Evolutionary conservation across 768 basidiomycete species (phyloP).

Genomic region (Rubroboletus pulcherrimus): DNA sequence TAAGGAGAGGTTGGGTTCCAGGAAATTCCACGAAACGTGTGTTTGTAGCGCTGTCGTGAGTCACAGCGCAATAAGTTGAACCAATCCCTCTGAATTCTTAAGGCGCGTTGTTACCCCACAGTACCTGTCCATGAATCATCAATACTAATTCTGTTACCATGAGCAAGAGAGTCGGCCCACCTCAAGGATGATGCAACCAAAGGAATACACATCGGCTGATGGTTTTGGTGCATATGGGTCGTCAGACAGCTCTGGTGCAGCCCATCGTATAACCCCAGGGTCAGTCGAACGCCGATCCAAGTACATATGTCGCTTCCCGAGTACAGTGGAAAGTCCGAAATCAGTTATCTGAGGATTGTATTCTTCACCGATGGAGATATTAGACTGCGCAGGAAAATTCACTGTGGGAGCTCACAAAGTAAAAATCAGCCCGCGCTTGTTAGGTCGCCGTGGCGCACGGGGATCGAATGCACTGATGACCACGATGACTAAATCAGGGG

Average conservation of each 20-base stretch:
- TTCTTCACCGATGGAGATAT: constrained; percentile 35
- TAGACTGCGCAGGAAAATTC: constrained; percentile 5
- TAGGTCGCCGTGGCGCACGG: constrained; percentile 22
- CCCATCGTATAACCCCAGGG: constrained; percentile 35
- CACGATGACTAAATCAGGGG: not conserved
- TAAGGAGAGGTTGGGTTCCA: no score
- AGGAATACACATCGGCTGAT: constrained; percentile 14
- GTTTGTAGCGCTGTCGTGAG: no score
- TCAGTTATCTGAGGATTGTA: constrained; percentile 30
- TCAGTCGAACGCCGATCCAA: constrained; percentile 25
- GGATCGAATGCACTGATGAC: constrained; percentile 3
- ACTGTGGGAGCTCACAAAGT: not conserved
- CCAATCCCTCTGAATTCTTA: no score
- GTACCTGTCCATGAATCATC: no score
- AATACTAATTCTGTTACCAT: not conserved
- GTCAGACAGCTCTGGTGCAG: constrained; percentile 29
- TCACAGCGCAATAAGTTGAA: no score
- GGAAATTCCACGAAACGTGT: no score
- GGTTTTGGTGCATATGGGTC: constrained; percentile 5
- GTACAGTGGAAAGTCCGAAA: constrained; percentile 31
- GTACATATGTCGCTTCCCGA: constrained; percentile 10
- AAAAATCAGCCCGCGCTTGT: constrained; percentile 15
- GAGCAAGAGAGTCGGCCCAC: not conserved
- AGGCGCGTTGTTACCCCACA: no score
- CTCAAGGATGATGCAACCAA: constrained; percentile 25